These are phyloP conservation scores for Amanita bisporigera DNA, from an alignment of 1,284 basidiomycete genomes.

Conservation along the genomic window DNA sequence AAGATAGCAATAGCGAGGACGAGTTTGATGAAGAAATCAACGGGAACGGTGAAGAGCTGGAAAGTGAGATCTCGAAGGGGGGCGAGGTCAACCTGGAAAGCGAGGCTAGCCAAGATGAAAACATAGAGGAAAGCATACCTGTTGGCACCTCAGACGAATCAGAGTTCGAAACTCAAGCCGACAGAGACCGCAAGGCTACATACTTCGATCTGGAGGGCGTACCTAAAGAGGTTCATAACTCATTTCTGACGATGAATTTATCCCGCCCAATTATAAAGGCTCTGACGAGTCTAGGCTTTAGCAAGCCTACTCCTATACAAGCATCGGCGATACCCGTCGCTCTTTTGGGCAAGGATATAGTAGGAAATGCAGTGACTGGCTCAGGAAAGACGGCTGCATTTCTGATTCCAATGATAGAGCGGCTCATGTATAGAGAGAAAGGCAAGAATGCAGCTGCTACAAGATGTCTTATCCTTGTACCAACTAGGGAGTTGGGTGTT, in stretches of 20 bases:
- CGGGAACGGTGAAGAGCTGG: constrained; percentile 47
- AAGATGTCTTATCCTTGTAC: constrained; percentile 92
- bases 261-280: constrained; percentile 90
- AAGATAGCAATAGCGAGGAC: constrained; percentile 42
- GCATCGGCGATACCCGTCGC: constrained; percentile 92
- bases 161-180: constrained; percentile 71
- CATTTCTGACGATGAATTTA: constrained; percentile 87
- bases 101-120: constrained; percentile 42
- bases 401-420: constrained; percentile 92
- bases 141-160: constrained; percentile 53
- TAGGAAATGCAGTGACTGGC: constrained; percentile 94
- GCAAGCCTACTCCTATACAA: constrained; percentile 94
- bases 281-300: constrained; percentile 81
- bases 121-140: constrained; percentile 43
- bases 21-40: constrained; percentile 33
- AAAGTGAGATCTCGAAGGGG: constrained; percentile 38
- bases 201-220: constrained; percentile 77
- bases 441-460: constrained; percentile 88
- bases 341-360: constrained; percentile 92
- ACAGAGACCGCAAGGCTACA: constrained; percentile 82
- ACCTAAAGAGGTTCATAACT: constrained; percentile 56
- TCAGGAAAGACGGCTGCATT: constrained; percentile 98
- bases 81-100: constrained; percentile 50
- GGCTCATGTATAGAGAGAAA: constrained; percentile 87
- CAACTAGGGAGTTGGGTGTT: constrained; percentile 93